Percentiles rank a stretch among this genome's conserved stretches.
Evolutionary conservation across 148 eudicot genomes (phyloP).

Genomic region (Vaccinium corymbosum): DNA sequence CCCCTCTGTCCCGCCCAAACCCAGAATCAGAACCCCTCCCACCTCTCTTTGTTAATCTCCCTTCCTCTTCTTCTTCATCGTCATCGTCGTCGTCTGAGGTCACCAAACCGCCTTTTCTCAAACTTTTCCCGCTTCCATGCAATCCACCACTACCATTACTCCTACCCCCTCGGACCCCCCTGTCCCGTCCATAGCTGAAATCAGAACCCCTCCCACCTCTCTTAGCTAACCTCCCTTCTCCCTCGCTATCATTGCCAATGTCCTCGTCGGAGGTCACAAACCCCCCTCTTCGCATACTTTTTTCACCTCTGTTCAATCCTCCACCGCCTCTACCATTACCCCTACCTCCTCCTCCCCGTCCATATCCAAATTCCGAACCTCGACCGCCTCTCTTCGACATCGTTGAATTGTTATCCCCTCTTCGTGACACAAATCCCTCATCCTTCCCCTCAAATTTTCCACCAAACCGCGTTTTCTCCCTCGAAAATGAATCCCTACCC

Average conservation of each 20-base stretch:
- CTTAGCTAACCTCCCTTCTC: conserved; percentile 31
- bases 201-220: conserved; percentile 16
- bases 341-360: conserved; percentile 19
- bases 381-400: conserved; percentile 13
- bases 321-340: conserved; percentile 8
- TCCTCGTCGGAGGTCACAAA: conserved; percentile 22
- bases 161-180: conserved; percentile 8
- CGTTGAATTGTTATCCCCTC: not conserved
- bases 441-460: conserved; percentile 7
- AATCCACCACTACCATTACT: conserved; percentile 13
- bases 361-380: conserved; percentile 11
- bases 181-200: not conserved
- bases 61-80: conserved; percentile 23
- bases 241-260: conserved; percentile 25
- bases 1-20: not conserved
- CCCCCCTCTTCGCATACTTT: conserved; percentile 21
- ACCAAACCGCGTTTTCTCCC: conserved; percentile 21
- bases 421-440: conserved; percentile 6
- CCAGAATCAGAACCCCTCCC: conserved; percentile 6
- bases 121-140: conserved; percentile 22
- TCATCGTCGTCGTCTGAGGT: conserved; percentile 9
- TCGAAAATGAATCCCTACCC: conserved; percentile 15
- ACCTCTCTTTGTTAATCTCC: conserved; percentile 29
- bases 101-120: conserved; percentile 17
- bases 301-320: conserved; percentile 24